Evolutionary conservation across 805 yeast genomes (phyloP), one percentile per base, ranked within the genome.

Genomic region (Naumovozyma castellii): DNA sequence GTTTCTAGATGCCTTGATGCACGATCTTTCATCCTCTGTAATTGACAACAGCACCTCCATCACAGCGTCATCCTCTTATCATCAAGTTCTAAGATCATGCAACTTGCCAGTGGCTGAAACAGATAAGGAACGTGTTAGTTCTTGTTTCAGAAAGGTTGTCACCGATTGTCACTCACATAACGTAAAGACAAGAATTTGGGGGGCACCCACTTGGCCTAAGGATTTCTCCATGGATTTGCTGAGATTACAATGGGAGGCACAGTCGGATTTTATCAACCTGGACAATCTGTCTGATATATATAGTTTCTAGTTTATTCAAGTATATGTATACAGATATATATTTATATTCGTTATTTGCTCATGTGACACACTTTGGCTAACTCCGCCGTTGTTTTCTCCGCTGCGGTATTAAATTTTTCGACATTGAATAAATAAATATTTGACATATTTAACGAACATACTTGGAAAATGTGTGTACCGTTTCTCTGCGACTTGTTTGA

Each of bases 181-280:
- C 10, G 50, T 80, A 32, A 66, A 69, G 46, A 73, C 84, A 0
- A 64, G 90, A 41, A 63, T 80, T 22, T 82, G 88, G 88, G 87
- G 79, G 15, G 77, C 76, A 6, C 78, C 84, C 1, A 65, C 66
- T 38, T 80, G 86, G 86, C 87, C 88, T 13, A 29, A n/a, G 6
- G 27, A 22, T 6, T 22, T 22, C 10, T 22, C 27, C 6, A 6
- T 3, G 54, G 56, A 22, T 22, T 10, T 22, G 10, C 10, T 22
- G 27, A 22, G 10, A 22, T 6, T 22, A 6, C 27, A 22, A 10
- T 22, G 27, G 27, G 27, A 22, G 10, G 27, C 27, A 22, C 2
- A 43, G 2, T 66, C 73, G 15, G 86, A 80, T 51, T 65, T 74
- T 42, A 52, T 82, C 32, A 81, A 80, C 51, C 76, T 74, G 1